Base-by-base conservation (phyloP, 129 eudicot species). In the Centrapalus pauciflorus region DNA sequence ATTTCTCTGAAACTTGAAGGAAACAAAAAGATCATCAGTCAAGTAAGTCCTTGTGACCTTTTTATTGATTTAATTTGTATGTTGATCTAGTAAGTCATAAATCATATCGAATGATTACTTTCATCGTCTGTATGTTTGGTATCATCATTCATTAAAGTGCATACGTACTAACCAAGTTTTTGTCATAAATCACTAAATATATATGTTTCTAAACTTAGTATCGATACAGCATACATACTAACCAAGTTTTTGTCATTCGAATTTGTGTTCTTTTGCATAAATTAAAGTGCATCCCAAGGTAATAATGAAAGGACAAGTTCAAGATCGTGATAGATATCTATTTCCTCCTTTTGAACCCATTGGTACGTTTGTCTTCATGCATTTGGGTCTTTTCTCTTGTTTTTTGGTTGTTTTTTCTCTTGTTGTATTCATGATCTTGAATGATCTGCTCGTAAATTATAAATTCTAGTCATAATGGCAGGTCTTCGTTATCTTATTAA, bases 401-500 rank as follows among this genome's bases (percentile, higher is more conserved):
- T 49, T 23, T 14, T 12, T n/a, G n/a, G 35, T 46, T 27, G 30
- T 33, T 6, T 13, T 30, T 61, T 25, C n/a, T 16, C 52, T 14
- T 23, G 9, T n/a, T 45, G 7, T 5, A 1, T 12, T 24, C 35
- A 0, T 26, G 10, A 0, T 63, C 1, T 45, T 46, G 4, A 0
- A 0, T 46, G 13, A 13, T 61, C 21, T 45, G 4, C 4, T 43
- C 5, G 7, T 68, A 0, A 7, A 46, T 46, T 23, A n/a, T 28
- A 56, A 28, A n/a, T 2, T 46, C 19, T 1, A 3, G 16, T 20
- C 34, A n/a, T 33, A 32, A 12, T 30, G 4, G 2, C 56, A 74
- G 73, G 79, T 30, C 73, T 74, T 0, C 73, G 73, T 65, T 74
- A 55, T 23, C 67, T 65, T 2, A 14, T 74, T 58, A 59, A 8